These are phyloP conservation scores for Mortierella polycephala DNA, from an alignment of 371 early-diverging fungal species.

Conservation along the genomic window DNA sequence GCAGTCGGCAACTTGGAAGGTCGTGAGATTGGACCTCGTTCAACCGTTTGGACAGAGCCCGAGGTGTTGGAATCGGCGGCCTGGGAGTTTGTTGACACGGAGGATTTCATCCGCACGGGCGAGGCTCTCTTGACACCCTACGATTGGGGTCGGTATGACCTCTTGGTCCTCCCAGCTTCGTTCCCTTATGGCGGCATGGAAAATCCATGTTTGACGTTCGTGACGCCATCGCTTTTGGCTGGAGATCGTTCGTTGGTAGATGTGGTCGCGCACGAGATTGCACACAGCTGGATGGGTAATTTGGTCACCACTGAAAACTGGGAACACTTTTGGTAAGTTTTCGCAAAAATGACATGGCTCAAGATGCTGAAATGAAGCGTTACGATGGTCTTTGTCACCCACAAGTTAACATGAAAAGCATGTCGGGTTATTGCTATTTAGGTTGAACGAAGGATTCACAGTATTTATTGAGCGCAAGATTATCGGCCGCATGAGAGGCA, in stretches of 20 bases:
- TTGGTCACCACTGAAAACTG: conserved; percentile 92
- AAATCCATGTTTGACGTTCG: conserved; percentile 95
- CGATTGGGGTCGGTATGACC: conserved; percentile 96
- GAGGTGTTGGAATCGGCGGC: conserved; percentile 91
- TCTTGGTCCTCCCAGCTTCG: conserved; percentile 79
- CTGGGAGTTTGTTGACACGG: conserved; percentile 96
- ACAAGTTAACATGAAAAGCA: neutral
- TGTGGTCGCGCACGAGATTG: conserved; percentile 96
- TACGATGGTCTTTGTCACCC: neutral
- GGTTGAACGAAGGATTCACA: conserved; percentile 97
- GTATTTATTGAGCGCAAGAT: conserved; percentile 97
- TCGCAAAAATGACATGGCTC: too few species aligned
- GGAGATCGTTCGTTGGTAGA: conserved; percentile 96
- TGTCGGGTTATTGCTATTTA: conserved; percentile 36
- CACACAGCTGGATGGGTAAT: conserved; percentile 98
- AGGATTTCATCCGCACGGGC: conserved; percentile 86
- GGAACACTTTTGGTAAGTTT: conserved; percentile 65
- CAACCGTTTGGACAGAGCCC: conserved; percentile 96
- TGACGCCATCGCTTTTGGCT: conserved; percentile 89
- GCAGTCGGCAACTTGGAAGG: conserved; percentile 90
- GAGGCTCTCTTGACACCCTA: conserved; percentile 92
- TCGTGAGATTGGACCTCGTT: conserved; percentile 88
- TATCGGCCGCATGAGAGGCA: conserved; percentile 84
- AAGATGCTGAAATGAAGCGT: neutral
- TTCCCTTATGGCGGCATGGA: conserved; percentile 99